Evolutionary conservation across 192 early-diverging fungal species (phyloP).

Genomic region (Linnemannia zychae): DNA sequence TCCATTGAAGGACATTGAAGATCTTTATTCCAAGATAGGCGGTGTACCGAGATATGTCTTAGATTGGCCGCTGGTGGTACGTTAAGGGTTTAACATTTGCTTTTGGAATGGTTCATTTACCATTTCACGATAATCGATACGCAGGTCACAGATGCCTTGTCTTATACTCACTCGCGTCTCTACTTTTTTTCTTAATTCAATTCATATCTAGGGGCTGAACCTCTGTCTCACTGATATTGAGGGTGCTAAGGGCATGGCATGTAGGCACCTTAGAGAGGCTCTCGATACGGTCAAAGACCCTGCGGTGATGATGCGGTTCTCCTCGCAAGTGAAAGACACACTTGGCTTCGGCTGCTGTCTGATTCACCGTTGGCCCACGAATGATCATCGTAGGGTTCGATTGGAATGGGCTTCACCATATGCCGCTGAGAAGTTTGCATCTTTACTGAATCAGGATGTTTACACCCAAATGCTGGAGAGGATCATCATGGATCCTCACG

Average conservation of each 20-base stretch:
- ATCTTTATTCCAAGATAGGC: constrained; percentile 21
- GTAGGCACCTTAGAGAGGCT: constrained; percentile 20
- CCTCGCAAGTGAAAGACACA: constrained; percentile 15
- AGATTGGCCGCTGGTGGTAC: not conserved
- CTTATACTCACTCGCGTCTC: too few relatives aligned
- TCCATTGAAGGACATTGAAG: constrained; percentile 11
- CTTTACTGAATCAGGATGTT: constrained; percentile 9
- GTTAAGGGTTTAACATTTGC: not conserved
- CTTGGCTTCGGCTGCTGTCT: constrained; percentile 33
- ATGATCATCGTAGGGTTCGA: constrained; percentile 16
- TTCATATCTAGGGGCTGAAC: not conserved
- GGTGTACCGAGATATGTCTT: constrained; percentile 26
- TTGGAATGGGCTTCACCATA: constrained; percentile 42
- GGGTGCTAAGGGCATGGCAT: constrained; percentile 3
- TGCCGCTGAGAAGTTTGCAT: constrained; percentile 14
- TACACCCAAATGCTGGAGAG: constrained; percentile 22
- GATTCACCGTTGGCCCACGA: constrained; percentile 37
- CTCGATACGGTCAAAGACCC: constrained; percentile 19
- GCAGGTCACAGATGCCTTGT: not conserved
- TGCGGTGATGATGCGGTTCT: constrained; percentile 24
- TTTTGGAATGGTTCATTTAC: too few relatives aligned
- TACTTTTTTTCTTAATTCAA: not conserved
- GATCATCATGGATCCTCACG: not conserved
- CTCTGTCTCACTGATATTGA: not conserved
- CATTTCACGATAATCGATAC: constrained; percentile 8